Base-by-base conservation (phyloP, 139 green algal species). In the Pleodorina starrii region DNA sequence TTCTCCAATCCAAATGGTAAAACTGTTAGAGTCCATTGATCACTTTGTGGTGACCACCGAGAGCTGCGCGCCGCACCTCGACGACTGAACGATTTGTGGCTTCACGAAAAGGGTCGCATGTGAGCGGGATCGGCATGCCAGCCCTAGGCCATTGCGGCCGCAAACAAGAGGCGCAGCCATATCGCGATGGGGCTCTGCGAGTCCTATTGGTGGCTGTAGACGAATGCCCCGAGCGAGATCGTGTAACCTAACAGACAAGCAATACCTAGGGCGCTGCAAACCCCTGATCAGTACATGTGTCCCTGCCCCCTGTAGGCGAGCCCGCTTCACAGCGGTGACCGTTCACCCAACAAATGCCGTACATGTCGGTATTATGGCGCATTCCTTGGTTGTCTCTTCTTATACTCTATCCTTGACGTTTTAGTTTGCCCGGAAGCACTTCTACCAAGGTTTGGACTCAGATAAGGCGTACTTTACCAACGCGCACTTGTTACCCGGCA, bases 101-200 rank as follows among this genome's bases (percentile, higher is more conserved):
- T 75, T 75, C 57, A 38, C 79, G 14, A 86, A 44, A 11, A 25
- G 79, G 48, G 38, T 60, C 57, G 79, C 42, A 35, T 59, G 40
- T 1, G 32, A 38, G 36, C 79, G 79, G 25, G 79, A 75, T 46
- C 57, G 54, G 38, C 36, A 85, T 19, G 29, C 38, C 63, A 75
- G 21, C 42, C 79, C 79, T 86, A 86, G 79, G 79, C 79, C 79
- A 72, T 86, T 38, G 19, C 54, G 79, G 79, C 79, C 57, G 54
- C 51, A 72, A 85, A 85, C 51, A 23, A 85, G 77, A n/a, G 51
- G 25, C 9, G 74, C 29, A 43, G 77, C 77, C 77, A 85, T 85
- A 23, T 23, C 19, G 35, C 19, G 29, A 14, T 32, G 66, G 74
- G n/a, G 43, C 74, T 82, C 74, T 59, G 57, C 16, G 72, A 59